Conservation (phyloP, 108 stramenopile genomes). For the Cyclotella atomus region DNA sequence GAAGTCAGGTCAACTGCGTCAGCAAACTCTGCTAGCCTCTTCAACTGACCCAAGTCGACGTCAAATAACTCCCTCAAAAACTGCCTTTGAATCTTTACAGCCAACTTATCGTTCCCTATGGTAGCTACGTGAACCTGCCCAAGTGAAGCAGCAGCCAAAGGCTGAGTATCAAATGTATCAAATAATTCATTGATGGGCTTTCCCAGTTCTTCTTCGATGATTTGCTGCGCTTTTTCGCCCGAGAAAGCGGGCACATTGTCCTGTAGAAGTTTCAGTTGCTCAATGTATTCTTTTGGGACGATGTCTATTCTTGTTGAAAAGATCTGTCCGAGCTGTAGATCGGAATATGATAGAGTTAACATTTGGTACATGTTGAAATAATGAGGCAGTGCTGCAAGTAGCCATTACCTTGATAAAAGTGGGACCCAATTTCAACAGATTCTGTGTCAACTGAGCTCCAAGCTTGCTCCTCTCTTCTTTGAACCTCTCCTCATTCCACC, state of each 20-base stretch:
- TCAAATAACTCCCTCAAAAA: conserved; percentile 91
- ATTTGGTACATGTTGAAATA: no score
- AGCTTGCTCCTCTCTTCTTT: conserved; percentile 73
- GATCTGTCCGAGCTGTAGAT: conserved; percentile 90
- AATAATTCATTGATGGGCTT: conserved; percentile 86
- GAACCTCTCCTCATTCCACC: conserved; percentile 74
- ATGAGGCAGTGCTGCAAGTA: no score
- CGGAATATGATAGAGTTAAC: no score
- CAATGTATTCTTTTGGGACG: conserved; percentile 95
- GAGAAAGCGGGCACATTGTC: conserved; percentile 96
- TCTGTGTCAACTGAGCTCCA: conserved; percentile 88
- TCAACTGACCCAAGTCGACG: conserved; percentile 92
- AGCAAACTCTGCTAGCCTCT: conserved; percentile 90
- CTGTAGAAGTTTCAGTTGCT: conserved; percentile 90
- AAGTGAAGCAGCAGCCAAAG: conserved; percentile 89
- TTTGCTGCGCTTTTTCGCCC: conserved; percentile 81
- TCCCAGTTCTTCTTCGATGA: conserved; percentile 92
- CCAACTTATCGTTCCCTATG: conserved; percentile 76
- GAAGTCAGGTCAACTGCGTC: conserved; percentile 94
- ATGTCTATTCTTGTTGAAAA: conserved; percentile 96
- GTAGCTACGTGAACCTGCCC: conserved; percentile 97
- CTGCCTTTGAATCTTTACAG: conserved; percentile 95
- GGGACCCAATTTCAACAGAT: conserved; percentile 92
- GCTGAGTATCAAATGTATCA: conserved; percentile 79
- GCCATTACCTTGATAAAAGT: conserved; percentile 94